These are phyloP conservation scores for Castanea crenata DNA, from an alignment of 306 rosid species.

Conservation along the genomic window DNA sequence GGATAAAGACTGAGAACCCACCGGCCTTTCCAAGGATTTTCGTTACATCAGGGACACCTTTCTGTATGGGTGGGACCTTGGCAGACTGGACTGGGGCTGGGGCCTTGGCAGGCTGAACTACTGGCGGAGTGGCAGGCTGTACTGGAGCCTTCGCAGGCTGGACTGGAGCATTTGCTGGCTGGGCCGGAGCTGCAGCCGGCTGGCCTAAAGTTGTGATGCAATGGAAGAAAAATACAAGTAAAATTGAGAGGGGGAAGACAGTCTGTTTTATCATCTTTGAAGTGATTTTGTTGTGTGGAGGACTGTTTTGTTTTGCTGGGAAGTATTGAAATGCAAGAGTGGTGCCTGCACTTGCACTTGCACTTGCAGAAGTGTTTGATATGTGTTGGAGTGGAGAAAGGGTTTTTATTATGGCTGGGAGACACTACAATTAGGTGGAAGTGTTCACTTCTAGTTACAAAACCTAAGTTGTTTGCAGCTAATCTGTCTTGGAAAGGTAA, in stretches of 20 bases:
- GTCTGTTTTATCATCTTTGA: conserved; percentile 22
- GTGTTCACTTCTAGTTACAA: conserved; percentile 25
- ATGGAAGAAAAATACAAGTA: neutral
- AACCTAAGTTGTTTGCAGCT: conserved; percentile 22
- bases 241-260: conserved; percentile 3
- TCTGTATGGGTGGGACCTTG: neutral
- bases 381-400: neutral
- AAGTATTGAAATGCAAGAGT: neutral
- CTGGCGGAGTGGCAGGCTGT: neutral
- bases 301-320: neutral
- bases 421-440: conserved; percentile 27
- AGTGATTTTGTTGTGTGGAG: neutral
- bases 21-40: conserved; percentile 38
- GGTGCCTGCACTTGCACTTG: conserved; percentile 5
- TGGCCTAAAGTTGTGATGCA: neutral
- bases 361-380: conserved; percentile 22
- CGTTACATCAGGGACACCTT: conserved; percentile 20
- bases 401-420: conserved; percentile 28
- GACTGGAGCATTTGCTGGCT: neutral
- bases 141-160: neutral
- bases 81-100: neutral
- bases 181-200: neutral
- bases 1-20: conserved; percentile 28
- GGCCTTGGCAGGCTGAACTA: neutral
- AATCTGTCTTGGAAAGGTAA: conserved; percentile 26